A percentile compares a stretch with the other conserved stretches of the same genome.
phyloP scores from a whole-genome alignment of 116 monocot species.

The Papilionanthe hybrid region DNA sequence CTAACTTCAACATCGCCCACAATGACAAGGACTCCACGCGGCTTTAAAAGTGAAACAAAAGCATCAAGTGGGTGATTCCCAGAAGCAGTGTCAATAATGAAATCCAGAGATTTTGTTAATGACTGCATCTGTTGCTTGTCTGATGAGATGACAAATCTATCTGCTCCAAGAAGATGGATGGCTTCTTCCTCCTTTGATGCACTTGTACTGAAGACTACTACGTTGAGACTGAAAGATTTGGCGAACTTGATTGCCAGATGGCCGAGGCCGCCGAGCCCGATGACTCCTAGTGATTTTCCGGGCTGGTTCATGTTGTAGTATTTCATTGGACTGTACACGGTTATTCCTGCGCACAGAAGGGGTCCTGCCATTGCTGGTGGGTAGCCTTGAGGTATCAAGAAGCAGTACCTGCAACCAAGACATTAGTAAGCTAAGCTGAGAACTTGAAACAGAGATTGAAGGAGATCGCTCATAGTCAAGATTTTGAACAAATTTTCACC shows the following conservation, averaged over 20 bases:
- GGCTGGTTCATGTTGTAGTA: conserved; percentile 80
- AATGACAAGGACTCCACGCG: conserved; percentile 46
- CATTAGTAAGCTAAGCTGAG: too few relatives aligned
- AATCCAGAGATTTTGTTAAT: conserved; percentile 49
- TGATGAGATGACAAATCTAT: conserved; percentile 73
- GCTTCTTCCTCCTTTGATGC: conserved; percentile 73
- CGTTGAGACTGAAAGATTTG: conserved; percentile 80
- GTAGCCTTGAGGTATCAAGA: conserved; percentile 67
- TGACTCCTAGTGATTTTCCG: conserved; percentile 75
- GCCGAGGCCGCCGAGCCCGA: conserved; percentile 32
- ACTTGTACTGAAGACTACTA: conserved; percentile 77
- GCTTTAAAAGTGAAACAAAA: conserved; percentile 71
- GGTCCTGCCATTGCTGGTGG: conserved; percentile 27
- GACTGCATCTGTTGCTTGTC: conserved; percentile 41
- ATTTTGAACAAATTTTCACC: conserved; percentile 15
- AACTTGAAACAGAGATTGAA: too few relatives aligned
- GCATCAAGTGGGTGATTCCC: conserved; percentile 88
- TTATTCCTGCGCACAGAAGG: conserved; percentile 74
- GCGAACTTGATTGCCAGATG: conserved; percentile 93
- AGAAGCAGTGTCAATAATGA: conserved; percentile 80
- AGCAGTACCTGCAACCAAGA: conserved; percentile 50
- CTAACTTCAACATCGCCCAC: conserved; percentile 37
- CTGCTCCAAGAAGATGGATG: conserved; percentile 60
- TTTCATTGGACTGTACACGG: conserved; percentile 86
- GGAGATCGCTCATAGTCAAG: too few relatives aligned